Evolutionary conservation across 2,329 filamentous ascomycete genomes (phyloP), one percentile per base, ranked within the genome.

Genomic region (Annulohypoxylon truncatum): DNA sequence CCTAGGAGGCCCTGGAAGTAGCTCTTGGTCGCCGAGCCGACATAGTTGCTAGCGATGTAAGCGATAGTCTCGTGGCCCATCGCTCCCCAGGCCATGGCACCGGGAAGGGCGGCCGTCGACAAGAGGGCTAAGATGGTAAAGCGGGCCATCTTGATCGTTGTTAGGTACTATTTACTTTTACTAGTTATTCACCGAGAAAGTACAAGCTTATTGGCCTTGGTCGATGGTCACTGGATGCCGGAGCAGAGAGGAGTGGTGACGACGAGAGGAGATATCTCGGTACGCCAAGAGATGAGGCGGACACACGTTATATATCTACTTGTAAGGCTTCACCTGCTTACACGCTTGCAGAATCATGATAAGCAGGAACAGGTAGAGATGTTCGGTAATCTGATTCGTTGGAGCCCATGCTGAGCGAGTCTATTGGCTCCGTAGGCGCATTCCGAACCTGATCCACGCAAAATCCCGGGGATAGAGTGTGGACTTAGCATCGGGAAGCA

Each of bases 31-130:
- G 77, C 75, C 0, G 79, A 56, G 12, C 77, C 66, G 7, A 86
- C 79, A 69, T 84, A 85, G 74, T 83, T 79, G 53, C 79, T 79
- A 1, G 84, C 84, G 44, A 87, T 74, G 72, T 85, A 85, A 18
- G 84, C 85, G n/a, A 87, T 79, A 0, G 85, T 83, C 66, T 82
- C 82, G 72, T 87, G 85, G 66, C 84, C 84, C 64, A 82, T 77
- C 6, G 75, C 74, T 10, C 81, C 81, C 81, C 81, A 82, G 58
- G 81, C 81, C 54, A 59, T 40, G 51, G 72, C 20, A 29, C 66
- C 67, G 53, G 72, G 59, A 38, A 73, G 71, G n/a, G 68, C 58
- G 1, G 68, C 56, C 18, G 68, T 48, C 31, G 71, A 66, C n/a
- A 72, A 64, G 57, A 76, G 64, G 24, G 71, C 62, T 48, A 74